Evolutionary conservation across 768 basidiomycete genomes (phyloP).

Genomic region (Aureoboletus auriporus): DNA sequence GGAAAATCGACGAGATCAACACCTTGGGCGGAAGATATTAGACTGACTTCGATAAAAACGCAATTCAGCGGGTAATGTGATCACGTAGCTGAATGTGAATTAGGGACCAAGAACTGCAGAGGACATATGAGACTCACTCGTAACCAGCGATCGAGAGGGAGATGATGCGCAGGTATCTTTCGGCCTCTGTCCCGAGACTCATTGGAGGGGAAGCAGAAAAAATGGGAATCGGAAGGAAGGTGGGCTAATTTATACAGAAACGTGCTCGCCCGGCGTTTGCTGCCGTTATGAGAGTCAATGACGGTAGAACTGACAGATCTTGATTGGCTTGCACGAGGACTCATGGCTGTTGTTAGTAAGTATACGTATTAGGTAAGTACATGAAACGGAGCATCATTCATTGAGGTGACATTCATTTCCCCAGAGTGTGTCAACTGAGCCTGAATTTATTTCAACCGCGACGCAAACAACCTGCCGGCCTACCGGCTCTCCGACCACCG

Average conservation of each 20-base stretch:
- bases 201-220: conserved; percentile 4
- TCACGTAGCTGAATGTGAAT: conserved; percentile 23
- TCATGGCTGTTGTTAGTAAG: no score
- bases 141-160: conserved; percentile 36
- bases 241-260: conserved; percentile 19
- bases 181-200: conserved; percentile 20
- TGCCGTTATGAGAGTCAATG: conserved; percentile 14
- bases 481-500: no score
- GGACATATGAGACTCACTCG: conserved; percentile 26
- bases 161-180: conserved; percentile 32
- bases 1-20: not conserved
- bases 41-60: conserved; percentile 32
- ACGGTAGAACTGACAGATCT: no score
- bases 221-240: not conserved
- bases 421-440: not conserved
- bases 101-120: not conserved
- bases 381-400: no score
- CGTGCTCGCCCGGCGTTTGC: not conserved
- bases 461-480: not conserved
- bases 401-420: not conserved
- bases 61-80: conserved; percentile 31
- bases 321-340: no score
- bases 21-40: conserved; percentile 26
- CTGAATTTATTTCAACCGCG: not conserved
- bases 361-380: no score